These are phyloP conservation scores for Hanseniaspora singularis DNA, from an alignment of 805 yeast species.

Conservation along the genomic window DNA sequence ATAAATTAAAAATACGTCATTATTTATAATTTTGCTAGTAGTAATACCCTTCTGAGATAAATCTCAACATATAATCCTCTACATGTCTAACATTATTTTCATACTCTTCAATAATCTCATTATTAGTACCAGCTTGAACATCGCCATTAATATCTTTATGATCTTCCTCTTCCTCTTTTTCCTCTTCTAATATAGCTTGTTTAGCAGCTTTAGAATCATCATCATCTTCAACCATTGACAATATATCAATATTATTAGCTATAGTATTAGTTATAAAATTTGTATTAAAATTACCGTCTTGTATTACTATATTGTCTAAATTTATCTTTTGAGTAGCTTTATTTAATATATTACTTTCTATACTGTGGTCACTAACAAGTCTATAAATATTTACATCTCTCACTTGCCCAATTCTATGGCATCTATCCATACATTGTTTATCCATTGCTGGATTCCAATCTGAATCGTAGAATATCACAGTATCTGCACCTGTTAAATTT, in stretches of 20 bases:
- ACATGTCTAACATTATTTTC: slow-evolving; percentile 49
- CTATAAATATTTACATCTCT: slow-evolving; percentile 96
- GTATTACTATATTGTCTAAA: slow-evolving; percentile 87
- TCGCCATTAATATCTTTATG: slow-evolving; percentile 16
- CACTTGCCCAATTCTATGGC: slow-evolving; percentile 97
- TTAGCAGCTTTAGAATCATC: slow-evolving; percentile 84
- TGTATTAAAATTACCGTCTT: slow-evolving; percentile 96
- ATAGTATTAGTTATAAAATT: slow-evolving; percentile 86
- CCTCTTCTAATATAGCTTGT: slow-evolving; percentile 75
- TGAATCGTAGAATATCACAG: slow-evolving; percentile 94
- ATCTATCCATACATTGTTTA: slow-evolving; percentile 96
- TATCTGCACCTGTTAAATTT: slow-evolving; percentile 95
- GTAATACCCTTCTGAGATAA: slow-evolving; percentile 63
- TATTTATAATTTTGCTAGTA: background rate
- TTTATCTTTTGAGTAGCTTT: slow-evolving; percentile 93
- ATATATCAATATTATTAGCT: slow-evolving; percentile 53
- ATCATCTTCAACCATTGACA: slow-evolving; percentile 92
- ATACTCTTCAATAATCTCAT: slow-evolving; percentile 15
- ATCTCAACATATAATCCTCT: slow-evolving; percentile 92
- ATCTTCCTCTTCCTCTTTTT: slow-evolving; percentile 57
- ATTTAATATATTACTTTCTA: slow-evolving; percentile 84
- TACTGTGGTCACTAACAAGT: slow-evolving; percentile 89
- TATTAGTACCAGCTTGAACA: slow-evolving; percentile 15
- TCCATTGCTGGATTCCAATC: slow-evolving; percentile 99
- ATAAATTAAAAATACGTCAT: background rate